Percentiles rank a stretch among this genome's conserved stretches.
Evolutionary conservation across 164 flowering plant species (phyloP).

Genomic region (Platanus orientalis): DNA sequence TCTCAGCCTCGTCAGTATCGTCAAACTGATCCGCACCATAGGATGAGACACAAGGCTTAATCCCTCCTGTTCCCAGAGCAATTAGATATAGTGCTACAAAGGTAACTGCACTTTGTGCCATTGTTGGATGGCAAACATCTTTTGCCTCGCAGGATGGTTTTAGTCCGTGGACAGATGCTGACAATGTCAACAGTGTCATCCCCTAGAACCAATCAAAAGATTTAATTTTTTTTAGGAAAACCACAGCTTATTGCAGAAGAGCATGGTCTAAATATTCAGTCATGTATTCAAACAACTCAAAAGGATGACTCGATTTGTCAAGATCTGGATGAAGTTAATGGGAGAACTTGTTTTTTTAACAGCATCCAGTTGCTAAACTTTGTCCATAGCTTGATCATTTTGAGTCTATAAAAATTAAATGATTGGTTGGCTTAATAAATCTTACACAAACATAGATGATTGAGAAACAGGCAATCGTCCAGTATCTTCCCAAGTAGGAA

Average conservation of each 20-base stretch:
- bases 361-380: neutral
- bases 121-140: slow-evolving; percentile 7
- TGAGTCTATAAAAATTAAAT: neutral
- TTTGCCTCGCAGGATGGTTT: slow-evolving; percentile 2
- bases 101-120: neutral
- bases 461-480: slow-evolving; percentile 11
- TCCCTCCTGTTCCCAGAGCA: slow-evolving; percentile 20
- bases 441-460: slow-evolving; percentile 15
- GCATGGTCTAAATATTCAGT: neutral
- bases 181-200: slow-evolving; percentile 14
- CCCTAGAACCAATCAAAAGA: slow-evolving; percentile 4
- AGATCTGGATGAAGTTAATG: neutral
- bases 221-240: neutral
- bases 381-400: neutral
- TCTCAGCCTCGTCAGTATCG: slow-evolving; percentile 6
- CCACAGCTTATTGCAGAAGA: neutral
- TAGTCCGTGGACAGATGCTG: slow-evolving; percentile 10
- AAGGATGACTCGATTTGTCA: neutral
- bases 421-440: neutral
- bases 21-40: slow-evolving; percentile 15
- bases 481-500: slow-evolving; percentile 15
- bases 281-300: too few species aligned
- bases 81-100: slow-evolving; percentile 11
- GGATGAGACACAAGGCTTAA: slow-evolving; percentile 16
- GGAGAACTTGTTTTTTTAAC: neutral